phyloP scores from a whole-genome alignment of 2,329 filamentous ascomycete species.

The Fusarium transvaalense region DNA sequence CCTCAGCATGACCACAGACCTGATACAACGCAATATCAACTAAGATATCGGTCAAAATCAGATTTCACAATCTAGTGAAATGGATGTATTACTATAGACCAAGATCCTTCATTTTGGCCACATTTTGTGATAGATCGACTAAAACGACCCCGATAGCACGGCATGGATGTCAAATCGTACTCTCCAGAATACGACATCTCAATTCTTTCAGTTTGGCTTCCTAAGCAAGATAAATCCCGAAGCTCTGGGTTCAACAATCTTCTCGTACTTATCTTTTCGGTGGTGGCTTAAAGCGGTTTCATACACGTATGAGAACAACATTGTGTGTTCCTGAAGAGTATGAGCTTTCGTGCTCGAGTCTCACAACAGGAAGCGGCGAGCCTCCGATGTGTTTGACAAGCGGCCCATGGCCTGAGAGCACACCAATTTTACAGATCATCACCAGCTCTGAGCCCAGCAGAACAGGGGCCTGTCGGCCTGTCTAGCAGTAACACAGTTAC shows the following conservation, averaged over 20 bases:
- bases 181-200: neutral
- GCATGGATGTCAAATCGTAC: neutral
- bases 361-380: constrained; percentile 36
- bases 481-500: neutral
- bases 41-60: constrained; percentile 23
- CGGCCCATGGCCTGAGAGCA: constrained; percentile 7
- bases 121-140: constrained; percentile 20
- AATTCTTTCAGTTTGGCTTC: neutral
- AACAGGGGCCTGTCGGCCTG: neutral
- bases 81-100: neutral
- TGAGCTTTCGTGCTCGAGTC: constrained; percentile 23
- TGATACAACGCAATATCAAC: constrained; percentile 26
- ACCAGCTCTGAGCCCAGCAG: neutral
- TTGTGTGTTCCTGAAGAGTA: constrained; percentile 5
- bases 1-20: constrained; percentile 13
- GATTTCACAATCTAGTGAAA: neutral
- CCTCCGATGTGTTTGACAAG: constrained; percentile 20
- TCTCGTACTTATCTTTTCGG: neutral
- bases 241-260: neutral
- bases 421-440: constrained; percentile 14
- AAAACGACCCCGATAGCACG: neutral
- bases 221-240: neutral
- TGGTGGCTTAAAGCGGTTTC: neutral
- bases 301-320: constrained; percentile 1
- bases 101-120: neutral